Conservation (phyloP, 768 basidiomycete genomes). For the Phanerodontia chrysosporium region DNA sequence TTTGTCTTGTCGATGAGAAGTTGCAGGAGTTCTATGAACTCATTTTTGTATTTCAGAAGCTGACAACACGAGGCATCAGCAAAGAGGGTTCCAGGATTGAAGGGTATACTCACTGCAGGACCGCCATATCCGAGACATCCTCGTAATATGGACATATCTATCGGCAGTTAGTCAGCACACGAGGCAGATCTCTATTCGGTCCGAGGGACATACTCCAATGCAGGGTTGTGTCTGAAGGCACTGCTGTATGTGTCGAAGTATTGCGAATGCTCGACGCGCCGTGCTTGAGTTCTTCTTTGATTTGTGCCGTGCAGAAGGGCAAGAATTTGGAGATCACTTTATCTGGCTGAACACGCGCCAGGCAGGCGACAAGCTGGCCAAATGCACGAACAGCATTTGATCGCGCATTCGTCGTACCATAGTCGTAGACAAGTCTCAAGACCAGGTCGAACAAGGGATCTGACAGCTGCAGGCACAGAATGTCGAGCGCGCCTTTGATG, state of each 20-base stretch:
- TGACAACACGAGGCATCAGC: slow-evolving; percentile 23
- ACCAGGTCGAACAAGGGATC: slow-evolving; percentile 80
- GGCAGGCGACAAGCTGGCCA: slow-evolving; percentile 80
- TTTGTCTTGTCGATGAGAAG: slow-evolving; percentile 76
- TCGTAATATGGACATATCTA: slow-evolving; percentile 78
- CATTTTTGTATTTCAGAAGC: slow-evolving; percentile 66
- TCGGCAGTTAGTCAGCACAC: not conserved
- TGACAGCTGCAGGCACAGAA: slow-evolving; percentile 77
- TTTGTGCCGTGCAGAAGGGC: slow-evolving; percentile 69
- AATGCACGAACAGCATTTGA: slow-evolving; percentile 90
- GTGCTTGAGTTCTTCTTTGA: slow-evolving; percentile 81
- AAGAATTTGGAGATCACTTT: slow-evolving; percentile 79
- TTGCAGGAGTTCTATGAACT: slow-evolving; percentile 57
- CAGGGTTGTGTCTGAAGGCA: slow-evolving; percentile 82
- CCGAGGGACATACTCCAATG: slow-evolving; percentile 77
- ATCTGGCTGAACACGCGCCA: slow-evolving; percentile 74
- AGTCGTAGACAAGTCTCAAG: slow-evolving; percentile 79
- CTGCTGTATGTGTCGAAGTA: slow-evolving; percentile 66
- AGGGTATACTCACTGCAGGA: slow-evolving; percentile 42
- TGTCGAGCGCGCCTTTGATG: slow-evolving; percentile 75
- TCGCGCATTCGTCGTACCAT: slow-evolving; percentile 84
- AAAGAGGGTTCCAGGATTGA: not conserved
- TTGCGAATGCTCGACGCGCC: slow-evolving; percentile 87
- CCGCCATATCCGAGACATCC: slow-evolving; percentile 80
- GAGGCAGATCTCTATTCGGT: not conserved